Conservation (phyloP, 805 yeast species). For the Candida wancherniae region DNA sequence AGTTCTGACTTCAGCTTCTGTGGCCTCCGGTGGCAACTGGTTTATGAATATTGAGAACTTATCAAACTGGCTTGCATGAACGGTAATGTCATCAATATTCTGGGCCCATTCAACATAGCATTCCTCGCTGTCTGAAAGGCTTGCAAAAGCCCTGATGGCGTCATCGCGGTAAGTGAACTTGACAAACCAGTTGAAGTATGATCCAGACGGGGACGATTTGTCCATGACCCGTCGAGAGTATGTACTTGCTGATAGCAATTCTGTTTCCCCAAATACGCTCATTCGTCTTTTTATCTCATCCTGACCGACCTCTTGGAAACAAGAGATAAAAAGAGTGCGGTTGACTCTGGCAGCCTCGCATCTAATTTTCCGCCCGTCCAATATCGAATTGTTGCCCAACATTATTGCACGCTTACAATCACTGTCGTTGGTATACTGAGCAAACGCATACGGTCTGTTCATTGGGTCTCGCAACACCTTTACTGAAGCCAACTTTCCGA, state of each 20-base stretch:
- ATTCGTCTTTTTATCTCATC: constrained; percentile 37
- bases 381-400: constrained; percentile 60
- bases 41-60: constrained; percentile 75
- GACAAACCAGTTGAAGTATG: constrained; percentile 57
- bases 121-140: constrained; percentile 48
- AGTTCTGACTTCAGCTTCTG: constrained; percentile 49
- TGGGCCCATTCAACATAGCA: constrained; percentile 82
- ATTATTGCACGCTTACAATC: constrained; percentile 67
- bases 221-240: constrained; percentile 24
- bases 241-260: constrained; percentile 48
- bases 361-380: constrained; percentile 74
- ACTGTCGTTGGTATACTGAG: constrained; percentile 68
- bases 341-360: constrained; percentile 92
- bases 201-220: constrained; percentile 6
- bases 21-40: constrained; percentile 53
- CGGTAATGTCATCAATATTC: constrained; percentile 51
- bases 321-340: constrained; percentile 67
- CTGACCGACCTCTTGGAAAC: constrained; percentile 21
- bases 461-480: constrained; percentile 79
- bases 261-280: constrained; percentile 67
- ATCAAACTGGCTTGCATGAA: constrained; percentile 40
- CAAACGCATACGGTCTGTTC: constrained; percentile 87
- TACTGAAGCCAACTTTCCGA: constrained; percentile 68
- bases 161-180: constrained; percentile 81
- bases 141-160: constrained; percentile 80